Evolutionary conservation across 305 asterid species (phyloP).

Genomic region (Andrographis paniculata): DNA sequence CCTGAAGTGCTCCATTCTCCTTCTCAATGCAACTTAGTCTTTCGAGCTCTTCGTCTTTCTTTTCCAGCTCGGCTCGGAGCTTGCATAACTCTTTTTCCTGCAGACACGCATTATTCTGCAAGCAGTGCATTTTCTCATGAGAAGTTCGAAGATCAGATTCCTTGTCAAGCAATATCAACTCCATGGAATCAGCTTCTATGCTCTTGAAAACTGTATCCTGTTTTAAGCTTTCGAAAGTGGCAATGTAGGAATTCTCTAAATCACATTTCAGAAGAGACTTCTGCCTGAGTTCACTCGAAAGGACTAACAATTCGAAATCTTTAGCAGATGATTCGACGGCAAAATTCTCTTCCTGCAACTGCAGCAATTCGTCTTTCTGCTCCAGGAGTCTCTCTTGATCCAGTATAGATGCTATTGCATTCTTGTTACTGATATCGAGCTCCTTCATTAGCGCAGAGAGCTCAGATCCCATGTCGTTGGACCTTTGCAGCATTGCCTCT

Average conservation of each 20-base stretch:
- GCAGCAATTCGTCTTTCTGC: conserved; percentile 49
- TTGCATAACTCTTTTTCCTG: conserved; percentile 36
- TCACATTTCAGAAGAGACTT: conserved; percentile 32
- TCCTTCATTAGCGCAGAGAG: conserved; percentile 60
- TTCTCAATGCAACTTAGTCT: conserved; percentile 44
- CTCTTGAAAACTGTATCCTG: conserved; percentile 38
- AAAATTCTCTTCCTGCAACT: conserved; percentile 48
- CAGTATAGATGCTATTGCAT: conserved; percentile 37
- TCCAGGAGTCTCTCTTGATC: conserved; percentile 56
- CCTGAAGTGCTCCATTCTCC: conserved; percentile 40
- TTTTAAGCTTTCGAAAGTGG: conserved; percentile 47
- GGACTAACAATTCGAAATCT: conserved; percentile 47
- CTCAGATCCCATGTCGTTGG: conserved; percentile 73
- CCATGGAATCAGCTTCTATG: conserved; percentile 46
- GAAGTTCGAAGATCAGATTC: conserved; percentile 55
- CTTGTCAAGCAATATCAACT: conserved; percentile 47
- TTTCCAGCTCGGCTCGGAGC: conserved; percentile 45
- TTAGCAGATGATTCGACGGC: conserved; percentile 43
- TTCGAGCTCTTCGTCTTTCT: conserved; percentile 40
- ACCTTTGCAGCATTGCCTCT: conserved; percentile 77
- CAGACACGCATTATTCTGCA: conserved; percentile 34
- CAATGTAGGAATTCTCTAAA: conserved; percentile 29
- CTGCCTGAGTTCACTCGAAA: conserved; percentile 54
- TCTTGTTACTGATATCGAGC: conserved; percentile 54
- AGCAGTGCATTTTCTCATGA: conserved; percentile 37